A percentile compares a stretch with the other conserved stretches of the same genome.
Conservation (phyloP, 2,329 filamentous ascomycete genomes). For the Fusarium chuoi region DNA sequence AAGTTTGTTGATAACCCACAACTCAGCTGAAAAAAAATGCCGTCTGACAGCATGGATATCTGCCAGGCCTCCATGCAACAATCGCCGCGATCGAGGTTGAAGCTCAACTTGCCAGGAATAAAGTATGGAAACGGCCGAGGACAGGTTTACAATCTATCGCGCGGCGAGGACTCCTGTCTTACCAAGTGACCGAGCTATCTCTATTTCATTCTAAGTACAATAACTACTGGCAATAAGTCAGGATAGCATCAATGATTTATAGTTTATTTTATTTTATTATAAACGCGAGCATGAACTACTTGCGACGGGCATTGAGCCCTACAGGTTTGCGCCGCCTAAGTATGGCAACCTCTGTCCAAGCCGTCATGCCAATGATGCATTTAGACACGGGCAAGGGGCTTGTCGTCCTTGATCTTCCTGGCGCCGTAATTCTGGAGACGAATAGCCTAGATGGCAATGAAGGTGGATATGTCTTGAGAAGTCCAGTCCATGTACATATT, state of each 20-base stretch:
- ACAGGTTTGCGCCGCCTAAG: background rate
- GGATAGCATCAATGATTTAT: background rate
- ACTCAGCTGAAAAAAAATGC: background rate
- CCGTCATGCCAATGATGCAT: background rate
- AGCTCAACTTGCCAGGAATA: background rate
- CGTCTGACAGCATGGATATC: background rate
- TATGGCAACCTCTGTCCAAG: too few species aligned
- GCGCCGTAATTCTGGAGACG: constrained; percentile 59
- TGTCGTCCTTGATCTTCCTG: constrained; percentile 48
- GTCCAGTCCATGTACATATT: constrained; percentile 69
- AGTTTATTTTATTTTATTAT: background rate
- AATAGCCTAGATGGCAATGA: constrained; percentile 59
- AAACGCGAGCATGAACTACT: background rate
- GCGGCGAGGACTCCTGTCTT: background rate
- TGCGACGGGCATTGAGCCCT: background rate
- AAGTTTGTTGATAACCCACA: background rate
- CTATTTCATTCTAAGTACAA: background rate
- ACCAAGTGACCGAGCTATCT: background rate
- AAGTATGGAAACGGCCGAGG: background rate
- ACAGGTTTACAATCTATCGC: background rate
- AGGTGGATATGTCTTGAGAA: constrained; percentile 74
- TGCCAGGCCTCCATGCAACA: background rate
- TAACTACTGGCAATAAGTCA: background rate
- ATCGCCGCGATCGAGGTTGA: background rate
- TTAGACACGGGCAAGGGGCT: constrained; percentile 51